phyloP scores from a whole-genome alignment of 2,329 filamentous ascomycete genomes.

The Macrophomina tecta region DNA sequence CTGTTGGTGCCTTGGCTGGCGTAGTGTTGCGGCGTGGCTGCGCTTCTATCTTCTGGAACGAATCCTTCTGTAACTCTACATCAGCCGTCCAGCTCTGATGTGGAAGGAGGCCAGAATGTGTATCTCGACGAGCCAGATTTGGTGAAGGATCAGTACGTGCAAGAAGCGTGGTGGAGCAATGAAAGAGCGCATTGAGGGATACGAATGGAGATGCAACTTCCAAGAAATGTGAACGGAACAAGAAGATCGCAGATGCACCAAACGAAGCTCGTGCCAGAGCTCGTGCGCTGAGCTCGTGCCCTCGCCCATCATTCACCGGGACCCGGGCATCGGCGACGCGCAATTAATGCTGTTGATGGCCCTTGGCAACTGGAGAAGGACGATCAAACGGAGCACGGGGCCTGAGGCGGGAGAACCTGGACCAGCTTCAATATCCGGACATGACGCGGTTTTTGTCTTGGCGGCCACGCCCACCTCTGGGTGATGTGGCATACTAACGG shows the following conservation, averaged over 20 bases:
- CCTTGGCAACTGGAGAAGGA: not conserved
- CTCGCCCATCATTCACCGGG: constrained; percentile 2
- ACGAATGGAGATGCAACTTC: not conserved
- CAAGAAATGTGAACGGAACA: not conserved
- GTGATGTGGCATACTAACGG: not conserved
- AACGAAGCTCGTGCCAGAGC: not conserved
- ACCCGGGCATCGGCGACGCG: constrained; percentile 8
- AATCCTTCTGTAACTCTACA: constrained; percentile 19
- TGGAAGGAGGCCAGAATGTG: constrained; percentile 6
- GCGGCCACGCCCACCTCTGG: not conserved
- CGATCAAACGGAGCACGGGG: constrained; percentile 20
- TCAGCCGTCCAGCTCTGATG: constrained; percentile 8
- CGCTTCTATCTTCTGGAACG: constrained; percentile 9
- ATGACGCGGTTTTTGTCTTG: constrained; percentile 14
- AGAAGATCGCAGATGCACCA: constrained; percentile 1
- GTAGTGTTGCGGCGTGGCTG: not conserved
- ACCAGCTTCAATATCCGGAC: constrained; percentile 2
- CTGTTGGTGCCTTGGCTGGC: constrained; percentile 1
- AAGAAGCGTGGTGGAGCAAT: not conserved
- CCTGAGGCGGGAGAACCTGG: not conserved
- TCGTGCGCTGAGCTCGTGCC: constrained; percentile 7
- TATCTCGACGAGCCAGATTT: constrained; percentile 12
- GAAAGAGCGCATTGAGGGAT: not conserved
- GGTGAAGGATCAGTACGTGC: not conserved
- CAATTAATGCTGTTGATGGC: not conserved